Evolutionary conservation across 768 basidiomycete genomes (phyloP), one percentile per base, ranked within the genome.

Genomic region (Xerocomellus chrysenteron): DNA sequence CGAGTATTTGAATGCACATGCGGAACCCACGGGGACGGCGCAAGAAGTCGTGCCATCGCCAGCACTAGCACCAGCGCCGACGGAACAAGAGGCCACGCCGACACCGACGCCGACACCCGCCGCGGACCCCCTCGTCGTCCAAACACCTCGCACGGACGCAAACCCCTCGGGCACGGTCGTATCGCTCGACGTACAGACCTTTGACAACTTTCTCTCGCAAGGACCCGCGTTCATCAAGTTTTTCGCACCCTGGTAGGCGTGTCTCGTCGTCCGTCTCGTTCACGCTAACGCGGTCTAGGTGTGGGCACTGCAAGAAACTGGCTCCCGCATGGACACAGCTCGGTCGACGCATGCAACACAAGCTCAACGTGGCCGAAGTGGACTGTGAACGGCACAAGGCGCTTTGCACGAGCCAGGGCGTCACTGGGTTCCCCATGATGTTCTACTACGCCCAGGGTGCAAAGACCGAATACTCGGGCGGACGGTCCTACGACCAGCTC

Each of bases 291-390:
- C 4, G 6, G 14, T 13, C 2, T 39, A 83, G 82, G 92, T 98
- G 95, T 69, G 91, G 91, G 5, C 95, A 98, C 73, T 99, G 96
- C 81, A 95, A 97, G 76, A 92, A 92, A 67, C 80, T 98, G 2
- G 91, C 92, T 1, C 94, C 87, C 50, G 80, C 76, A 0, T 98
- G 94, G 92, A 75, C 75, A 1, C 78, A 88, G 47, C 81, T 99
- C 4, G 95, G 91, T 0, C 71, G 74, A 47, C 74, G 75, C 21
- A 85, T 95, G 80, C 81, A 87, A 61, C 76, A 79, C 57, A 85
- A 85, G 47, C 76, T 95, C 32, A 88, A 82, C 39, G 75, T 99
- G 10, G 94, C 86, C 3, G 86, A 96, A 58, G 87, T 99, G 14
- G 84, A 99, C 67, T 99, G 96, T 65, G 96, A 98, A 17, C 83